These are phyloP conservation scores for Raffaelea arxii DNA, from an alignment of 2,329 filamentous ascomycete genomes.

Conservation along the genomic window DNA sequence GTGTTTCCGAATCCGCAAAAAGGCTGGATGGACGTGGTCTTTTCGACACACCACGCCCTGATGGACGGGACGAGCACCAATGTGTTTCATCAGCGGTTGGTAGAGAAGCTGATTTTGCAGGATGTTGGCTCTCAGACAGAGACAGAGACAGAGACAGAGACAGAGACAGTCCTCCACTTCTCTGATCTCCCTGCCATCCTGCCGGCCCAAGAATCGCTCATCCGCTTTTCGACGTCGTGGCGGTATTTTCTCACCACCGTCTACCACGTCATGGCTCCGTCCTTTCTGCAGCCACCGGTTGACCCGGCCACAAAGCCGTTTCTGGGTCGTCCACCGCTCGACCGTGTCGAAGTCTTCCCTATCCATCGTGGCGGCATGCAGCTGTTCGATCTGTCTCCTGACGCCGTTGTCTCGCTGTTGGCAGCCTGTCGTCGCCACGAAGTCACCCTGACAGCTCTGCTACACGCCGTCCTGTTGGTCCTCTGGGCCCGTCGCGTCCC, in stretches of 20 bases:
- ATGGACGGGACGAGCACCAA: slow-evolving; percentile 39
- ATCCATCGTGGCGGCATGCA: slow-evolving; percentile 25
- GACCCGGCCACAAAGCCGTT: slow-evolving; percentile 27
- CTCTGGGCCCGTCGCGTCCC: slow-evolving; percentile 30
- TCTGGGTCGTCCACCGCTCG: slow-evolving; percentile 23
- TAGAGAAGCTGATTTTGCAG: slow-evolving; percentile 27
- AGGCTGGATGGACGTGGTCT: slow-evolving; percentile 29
- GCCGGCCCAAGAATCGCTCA: slow-evolving; percentile 28
- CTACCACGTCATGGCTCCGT: slow-evolving; percentile 29
- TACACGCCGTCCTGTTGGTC: slow-evolving; percentile 34
- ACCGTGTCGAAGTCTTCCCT: no score
- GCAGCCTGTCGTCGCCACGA: slow-evolving; percentile 28
- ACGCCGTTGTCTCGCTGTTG: slow-evolving; percentile 22
- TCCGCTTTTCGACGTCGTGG: slow-evolving; percentile 29
- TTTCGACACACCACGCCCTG: slow-evolving; percentile 43
- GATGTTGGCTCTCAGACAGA: background rate
- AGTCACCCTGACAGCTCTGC: slow-evolving; percentile 37
- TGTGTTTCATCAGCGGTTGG: slow-evolving; percentile 38
- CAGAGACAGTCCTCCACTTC: slow-evolving; percentile 20
- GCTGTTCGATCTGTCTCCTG: slow-evolving; percentile 24
- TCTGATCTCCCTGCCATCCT: slow-evolving; percentile 22
- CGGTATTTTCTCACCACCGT: slow-evolving; percentile 29
- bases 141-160: slow-evolving; percentile 7
- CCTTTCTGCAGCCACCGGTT: slow-evolving; percentile 21
- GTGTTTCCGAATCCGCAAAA: slow-evolving; percentile 20